Percentiles rank a stretch among this genome's conserved stretches.
These are phyloP conservation scores for Gillenia trifoliata DNA, from an alignment of 306 rosid species.

Conservation along the genomic window DNA sequence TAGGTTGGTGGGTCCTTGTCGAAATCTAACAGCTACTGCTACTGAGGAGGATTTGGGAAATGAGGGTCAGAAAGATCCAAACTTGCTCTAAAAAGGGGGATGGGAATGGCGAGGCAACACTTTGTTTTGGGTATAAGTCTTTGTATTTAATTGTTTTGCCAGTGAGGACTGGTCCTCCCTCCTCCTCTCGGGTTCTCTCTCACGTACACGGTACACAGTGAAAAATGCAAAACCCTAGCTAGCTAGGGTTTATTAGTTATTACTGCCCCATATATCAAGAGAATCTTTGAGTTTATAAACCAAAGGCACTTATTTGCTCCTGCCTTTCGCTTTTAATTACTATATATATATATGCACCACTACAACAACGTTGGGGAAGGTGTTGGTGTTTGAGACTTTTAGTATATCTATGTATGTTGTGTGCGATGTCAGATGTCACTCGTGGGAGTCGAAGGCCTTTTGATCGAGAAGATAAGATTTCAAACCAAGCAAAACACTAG, in stretches of 20 bases:
- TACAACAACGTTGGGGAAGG: not conserved
- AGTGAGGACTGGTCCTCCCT: slow-evolving; percentile 30
- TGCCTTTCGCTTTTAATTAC: not conserved
- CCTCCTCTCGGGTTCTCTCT: slow-evolving; percentile 19
- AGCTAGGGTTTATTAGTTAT: not conserved
- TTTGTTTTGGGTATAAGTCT: slow-evolving; percentile 31
- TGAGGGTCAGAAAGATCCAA: slow-evolving; percentile 59
- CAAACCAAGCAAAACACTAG: not conserved
- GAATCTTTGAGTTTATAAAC: not conserved
- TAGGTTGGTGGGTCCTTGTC: slow-evolving; percentile 39
- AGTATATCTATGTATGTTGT: not conserved
- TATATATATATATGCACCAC: not conserved
- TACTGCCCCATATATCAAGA: not conserved
- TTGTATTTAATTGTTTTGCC: slow-evolving; percentile 24
- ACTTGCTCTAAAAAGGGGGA: slow-evolving; percentile 32
- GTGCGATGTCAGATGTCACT: not conserved
- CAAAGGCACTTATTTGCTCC: not conserved
- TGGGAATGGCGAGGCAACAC: slow-evolving; percentile 44
- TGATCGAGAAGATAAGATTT: slow-evolving; percentile 14
- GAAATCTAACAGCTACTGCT: slow-evolving; percentile 52
- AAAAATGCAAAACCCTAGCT: slow-evolving; percentile 20
- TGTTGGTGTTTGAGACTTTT: not conserved
- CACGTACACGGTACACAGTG: not conserved
- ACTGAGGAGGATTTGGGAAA: slow-evolving; percentile 36
- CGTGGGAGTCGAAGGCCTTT: not conserved